Percentiles rank a stretch among this genome's conserved stretches.
Conservation (phyloP, 2,329 filamentous ascomycete species). For the Aspergillus persii region DNA sequence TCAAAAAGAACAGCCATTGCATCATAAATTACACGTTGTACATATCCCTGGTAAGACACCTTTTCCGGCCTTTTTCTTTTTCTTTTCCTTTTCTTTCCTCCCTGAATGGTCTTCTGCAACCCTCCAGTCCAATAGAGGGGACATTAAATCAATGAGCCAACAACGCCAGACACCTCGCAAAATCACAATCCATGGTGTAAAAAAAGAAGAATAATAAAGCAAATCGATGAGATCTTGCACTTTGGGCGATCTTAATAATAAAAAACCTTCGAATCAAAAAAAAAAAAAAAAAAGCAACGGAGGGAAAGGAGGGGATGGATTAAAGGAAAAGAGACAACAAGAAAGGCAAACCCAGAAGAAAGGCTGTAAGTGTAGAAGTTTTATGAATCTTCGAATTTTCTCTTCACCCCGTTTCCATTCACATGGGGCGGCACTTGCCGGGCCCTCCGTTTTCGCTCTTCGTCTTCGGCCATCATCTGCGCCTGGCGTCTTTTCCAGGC, state of each 20-base stretch:
- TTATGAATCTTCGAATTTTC: slow-evolving; percentile 41
- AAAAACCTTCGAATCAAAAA: not conserved
- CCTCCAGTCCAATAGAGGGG: not conserved
- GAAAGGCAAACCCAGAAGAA: slow-evolving; percentile 1
- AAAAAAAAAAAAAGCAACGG: not conserved
- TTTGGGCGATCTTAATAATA: not conserved
- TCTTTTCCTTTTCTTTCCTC: not conserved
- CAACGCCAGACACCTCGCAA: slow-evolving; percentile 10
- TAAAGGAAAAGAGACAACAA: slow-evolving; percentile 2
- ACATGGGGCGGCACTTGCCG: slow-evolving; percentile 26
- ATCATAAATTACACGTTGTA: slow-evolving; percentile 5
- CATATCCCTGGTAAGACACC: not conserved
- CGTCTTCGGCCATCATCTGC: slow-evolving; percentile 23
- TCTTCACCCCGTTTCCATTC: slow-evolving; percentile 39
- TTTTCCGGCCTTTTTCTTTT: not conserved
- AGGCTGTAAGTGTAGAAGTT: not conserved
- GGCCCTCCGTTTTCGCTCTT: slow-evolving; percentile 25
- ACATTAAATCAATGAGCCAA: not conserved
- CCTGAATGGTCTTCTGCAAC: not conserved
- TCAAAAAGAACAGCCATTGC: not conserved
- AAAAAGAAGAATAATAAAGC: not conserved
- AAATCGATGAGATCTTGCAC: not conserved
- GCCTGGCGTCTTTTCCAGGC: slow-evolving; percentile 71
- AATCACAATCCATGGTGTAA: not conserved
- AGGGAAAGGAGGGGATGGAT: not conserved